A percentile compares a stretch with the other conserved stretches of the same genome.
phyloP scores from a whole-genome alignment of 768 basidiomycete genomes.

The Mrakia hoshinonis region DNA sequence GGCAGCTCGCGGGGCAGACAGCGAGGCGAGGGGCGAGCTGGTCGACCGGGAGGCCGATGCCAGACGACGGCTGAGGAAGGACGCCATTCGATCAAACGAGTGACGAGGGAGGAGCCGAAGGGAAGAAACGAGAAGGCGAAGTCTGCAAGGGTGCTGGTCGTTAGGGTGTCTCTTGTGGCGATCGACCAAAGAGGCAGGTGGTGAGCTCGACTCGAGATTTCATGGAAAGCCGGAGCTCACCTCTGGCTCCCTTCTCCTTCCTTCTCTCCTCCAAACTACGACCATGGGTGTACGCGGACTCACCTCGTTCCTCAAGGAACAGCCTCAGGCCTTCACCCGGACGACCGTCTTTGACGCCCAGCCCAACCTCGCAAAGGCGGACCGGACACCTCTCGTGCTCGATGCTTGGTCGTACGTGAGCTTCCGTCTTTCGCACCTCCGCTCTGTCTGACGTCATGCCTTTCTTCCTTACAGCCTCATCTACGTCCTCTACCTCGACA shows the following conservation, averaged over 20 bases:
- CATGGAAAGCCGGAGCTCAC: too few species aligned
- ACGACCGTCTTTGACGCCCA: constrained; percentile 18
- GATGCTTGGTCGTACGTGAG: constrained; percentile 41
- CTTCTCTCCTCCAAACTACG: not conserved
- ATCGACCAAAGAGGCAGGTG: too few species aligned
- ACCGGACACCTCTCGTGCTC: constrained; percentile 35
- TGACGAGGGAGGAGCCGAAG: not conserved
- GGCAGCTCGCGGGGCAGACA: not conserved
- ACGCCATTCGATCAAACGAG: not conserved
- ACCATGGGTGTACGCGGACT: constrained; percentile 41
- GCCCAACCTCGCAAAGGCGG: not conserved
- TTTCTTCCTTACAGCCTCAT: constrained; percentile 34
- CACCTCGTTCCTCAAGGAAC: constrained; percentile 39
- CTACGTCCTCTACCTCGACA: constrained; percentile 36
- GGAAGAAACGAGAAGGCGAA: not conserved
- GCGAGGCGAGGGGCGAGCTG: not conserved
- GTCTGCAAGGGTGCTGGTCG: not conserved
- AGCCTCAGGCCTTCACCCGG: constrained; percentile 36
- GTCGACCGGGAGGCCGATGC: not conserved
- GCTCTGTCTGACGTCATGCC: not conserved
- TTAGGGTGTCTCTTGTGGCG: too few species aligned
- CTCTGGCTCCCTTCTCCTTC: too few species aligned
- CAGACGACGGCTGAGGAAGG: constrained; percentile 5
- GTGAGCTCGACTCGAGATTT: too few species aligned
- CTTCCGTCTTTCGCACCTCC: not conserved